Evolutionary conservation across 2,329 filamentous ascomycete genomes (phyloP).

Genomic region (Epichloe uncinata): DNA sequence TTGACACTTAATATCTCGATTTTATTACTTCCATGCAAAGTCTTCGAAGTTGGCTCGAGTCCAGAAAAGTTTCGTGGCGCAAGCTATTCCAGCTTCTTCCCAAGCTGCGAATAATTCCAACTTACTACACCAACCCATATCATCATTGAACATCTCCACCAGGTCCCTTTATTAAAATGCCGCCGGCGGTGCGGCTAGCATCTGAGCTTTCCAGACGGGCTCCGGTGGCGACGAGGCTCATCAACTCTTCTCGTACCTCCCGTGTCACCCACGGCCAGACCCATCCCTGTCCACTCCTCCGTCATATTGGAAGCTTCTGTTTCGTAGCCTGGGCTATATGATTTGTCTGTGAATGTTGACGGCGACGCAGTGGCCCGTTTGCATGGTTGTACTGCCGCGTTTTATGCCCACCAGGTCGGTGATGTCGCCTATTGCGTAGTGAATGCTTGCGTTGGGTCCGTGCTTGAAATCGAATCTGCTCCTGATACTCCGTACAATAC

Average conservation of each 20-base stretch:
- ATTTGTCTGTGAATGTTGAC: not conserved
- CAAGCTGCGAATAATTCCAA: not conserved
- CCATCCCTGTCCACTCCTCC: not conserved
- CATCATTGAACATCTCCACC: not conserved
- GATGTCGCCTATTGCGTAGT: not conserved
- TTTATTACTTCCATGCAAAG: too few species aligned
- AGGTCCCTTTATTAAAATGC: not conserved
- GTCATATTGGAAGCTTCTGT: not conserved
- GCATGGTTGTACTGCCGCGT: not conserved
- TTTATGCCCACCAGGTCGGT: not conserved
- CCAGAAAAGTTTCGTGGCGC: not conserved
- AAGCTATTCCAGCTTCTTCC: not conserved
- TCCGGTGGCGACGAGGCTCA: not conserved
- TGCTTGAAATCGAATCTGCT: not conserved
- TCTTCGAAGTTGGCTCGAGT: too few species aligned
- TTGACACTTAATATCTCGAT: too few species aligned
- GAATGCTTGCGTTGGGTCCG: not conserved
- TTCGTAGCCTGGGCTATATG: not conserved
- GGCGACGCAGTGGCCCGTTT: not conserved
- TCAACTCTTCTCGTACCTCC: not conserved
- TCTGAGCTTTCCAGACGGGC: not conserved
- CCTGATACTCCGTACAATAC: too few species aligned
- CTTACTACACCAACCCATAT: not conserved
- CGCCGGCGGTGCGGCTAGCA: not conserved
- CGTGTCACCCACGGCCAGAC: not conserved